Conservation (phyloP, 176 grass and related monocot genomes). For the Phoenix dactylifera region DNA sequence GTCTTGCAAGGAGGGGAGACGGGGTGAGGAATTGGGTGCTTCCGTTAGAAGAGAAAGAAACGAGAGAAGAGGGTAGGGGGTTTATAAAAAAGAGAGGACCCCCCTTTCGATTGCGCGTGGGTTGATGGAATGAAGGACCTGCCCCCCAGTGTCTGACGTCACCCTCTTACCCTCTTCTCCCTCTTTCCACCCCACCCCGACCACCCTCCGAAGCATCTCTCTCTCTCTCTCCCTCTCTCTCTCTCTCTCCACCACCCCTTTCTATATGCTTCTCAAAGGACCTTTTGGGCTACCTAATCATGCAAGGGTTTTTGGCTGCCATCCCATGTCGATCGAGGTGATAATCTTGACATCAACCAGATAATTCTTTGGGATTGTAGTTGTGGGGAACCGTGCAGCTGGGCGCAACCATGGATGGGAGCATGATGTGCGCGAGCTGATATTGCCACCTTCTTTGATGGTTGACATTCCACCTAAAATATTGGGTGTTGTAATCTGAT, state of each 20-base stretch:
- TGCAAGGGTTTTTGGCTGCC: neutral
- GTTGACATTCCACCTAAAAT: neutral
- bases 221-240: slow-evolving; percentile 8
- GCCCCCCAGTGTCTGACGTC: slow-evolving; percentile 36
- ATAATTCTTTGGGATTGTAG: slow-evolving; percentile 25
- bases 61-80: slow-evolving; percentile 1
- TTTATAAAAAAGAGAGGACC: slow-evolving; percentile 17
- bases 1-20: neutral
- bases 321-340: neutral
- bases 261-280: too few species aligned
- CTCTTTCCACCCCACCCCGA: neutral
- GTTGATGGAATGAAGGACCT: slow-evolving; percentile 43
- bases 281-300: neutral
- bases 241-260: neutral
- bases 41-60: slow-evolving; percentile 17
- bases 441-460: neutral
- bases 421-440: slow-evolving; percentile 7
- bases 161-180: slow-evolving; percentile 10
- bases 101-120: slow-evolving; percentile 48
- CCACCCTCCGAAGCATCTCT: neutral
- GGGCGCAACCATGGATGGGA: slow-evolving; percentile 3
- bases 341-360: slow-evolving; percentile 27
- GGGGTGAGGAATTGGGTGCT: neutral
- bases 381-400: slow-evolving; percentile 7
- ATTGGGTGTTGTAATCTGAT: slow-evolving; percentile 29